phyloP scores from a whole-genome alignment of 2,329 filamentous ascomycete species.

The Aureobasidium sp. region DNA sequence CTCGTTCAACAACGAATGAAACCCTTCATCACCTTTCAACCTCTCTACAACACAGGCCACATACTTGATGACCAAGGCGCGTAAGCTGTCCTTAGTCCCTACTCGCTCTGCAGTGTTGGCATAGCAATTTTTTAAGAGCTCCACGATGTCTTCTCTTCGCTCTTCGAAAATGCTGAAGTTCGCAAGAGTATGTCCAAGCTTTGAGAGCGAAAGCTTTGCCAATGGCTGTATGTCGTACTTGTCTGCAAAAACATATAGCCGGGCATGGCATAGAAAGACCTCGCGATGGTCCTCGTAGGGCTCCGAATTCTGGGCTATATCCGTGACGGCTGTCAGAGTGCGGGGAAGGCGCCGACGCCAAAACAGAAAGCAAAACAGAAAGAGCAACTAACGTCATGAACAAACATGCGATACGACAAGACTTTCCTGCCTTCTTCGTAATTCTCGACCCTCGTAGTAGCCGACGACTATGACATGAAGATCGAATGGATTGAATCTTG shows the following conservation, averaged over 20 bases:
- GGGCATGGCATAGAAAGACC: constrained; percentile 33
- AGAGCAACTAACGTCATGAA: constrained; percentile 4
- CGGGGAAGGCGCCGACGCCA: constrained; percentile 5
- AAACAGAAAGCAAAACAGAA: constrained; percentile 9
- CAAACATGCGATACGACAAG: constrained; percentile 7
- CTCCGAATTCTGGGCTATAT: neutral
- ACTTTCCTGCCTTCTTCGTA: constrained; percentile 6
- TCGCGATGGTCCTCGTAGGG: constrained; percentile 18
- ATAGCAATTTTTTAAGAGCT: constrained; percentile 30
- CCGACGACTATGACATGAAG: constrained; percentile 5
- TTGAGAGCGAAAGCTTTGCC: constrained; percentile 24
- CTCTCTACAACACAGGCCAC: neutral
- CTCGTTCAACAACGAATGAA: neutral
- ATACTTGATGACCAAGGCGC: neutral
- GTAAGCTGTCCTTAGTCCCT: neutral
- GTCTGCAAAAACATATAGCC: constrained; percentile 34
- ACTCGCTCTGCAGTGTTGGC: constrained; percentile 21
- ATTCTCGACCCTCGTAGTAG: neutral
- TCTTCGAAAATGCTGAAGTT: constrained; percentile 24
- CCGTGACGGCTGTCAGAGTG: constrained; percentile 8
- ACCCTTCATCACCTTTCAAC: neutral
- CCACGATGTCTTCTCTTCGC: constrained; percentile 24
- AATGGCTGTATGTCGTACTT: constrained; percentile 30
- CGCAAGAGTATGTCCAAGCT: constrained; percentile 27
- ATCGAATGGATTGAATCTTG: constrained; percentile 7